These are phyloP conservation scores for Colletotrichum sojae DNA, from an alignment of 2,329 filamentous ascomycete genomes.

Conservation along the genomic window DNA sequence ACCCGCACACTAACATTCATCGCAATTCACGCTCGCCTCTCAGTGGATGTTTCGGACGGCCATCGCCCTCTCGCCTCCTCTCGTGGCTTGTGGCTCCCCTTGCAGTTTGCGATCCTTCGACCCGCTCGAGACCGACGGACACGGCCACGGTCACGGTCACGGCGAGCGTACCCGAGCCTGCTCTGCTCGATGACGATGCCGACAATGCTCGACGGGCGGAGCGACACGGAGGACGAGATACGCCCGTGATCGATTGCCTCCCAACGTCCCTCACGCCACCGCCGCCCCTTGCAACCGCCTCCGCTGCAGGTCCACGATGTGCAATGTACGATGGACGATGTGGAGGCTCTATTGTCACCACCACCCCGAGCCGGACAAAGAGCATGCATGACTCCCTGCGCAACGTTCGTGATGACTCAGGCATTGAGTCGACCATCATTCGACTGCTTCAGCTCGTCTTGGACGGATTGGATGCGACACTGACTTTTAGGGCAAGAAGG, in stretches of 20 bases:
- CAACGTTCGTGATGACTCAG: conserved; percentile 26
- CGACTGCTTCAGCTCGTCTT: background rate
- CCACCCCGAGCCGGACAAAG: conserved; percentile 5
- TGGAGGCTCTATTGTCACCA: conserved; percentile 5
- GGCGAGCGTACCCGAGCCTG: conserved; percentile 25
- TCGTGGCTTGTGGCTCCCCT: conserved; percentile 32
- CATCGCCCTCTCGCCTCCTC: background rate
- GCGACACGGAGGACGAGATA: too few relatives aligned
- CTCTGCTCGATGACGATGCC: conserved; percentile 1
- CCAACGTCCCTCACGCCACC: background rate
- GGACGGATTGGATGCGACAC: background rate
- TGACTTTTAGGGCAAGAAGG: background rate
- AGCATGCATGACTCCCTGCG: conserved; percentile 30
- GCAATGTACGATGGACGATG: conserved; percentile 3
- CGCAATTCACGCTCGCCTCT: conserved; percentile 1
- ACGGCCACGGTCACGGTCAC: background rate
- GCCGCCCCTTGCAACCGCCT: conserved; percentile 1
- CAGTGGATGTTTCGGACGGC: background rate
- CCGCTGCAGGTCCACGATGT: conserved; percentile 25
- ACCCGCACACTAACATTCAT: conserved; percentile 20
- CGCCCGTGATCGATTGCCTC: conserved; percentile 14
- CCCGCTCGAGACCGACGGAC: background rate
- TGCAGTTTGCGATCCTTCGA: conserved; percentile 32
- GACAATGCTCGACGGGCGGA: too few relatives aligned
- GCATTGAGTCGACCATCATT: conserved; percentile 7